Percentiles rank a stretch among this genome's conserved stretches.
Conservation (phyloP, 2,329 filamentous ascomycete species). For the Sporothrix protearum region DNA sequence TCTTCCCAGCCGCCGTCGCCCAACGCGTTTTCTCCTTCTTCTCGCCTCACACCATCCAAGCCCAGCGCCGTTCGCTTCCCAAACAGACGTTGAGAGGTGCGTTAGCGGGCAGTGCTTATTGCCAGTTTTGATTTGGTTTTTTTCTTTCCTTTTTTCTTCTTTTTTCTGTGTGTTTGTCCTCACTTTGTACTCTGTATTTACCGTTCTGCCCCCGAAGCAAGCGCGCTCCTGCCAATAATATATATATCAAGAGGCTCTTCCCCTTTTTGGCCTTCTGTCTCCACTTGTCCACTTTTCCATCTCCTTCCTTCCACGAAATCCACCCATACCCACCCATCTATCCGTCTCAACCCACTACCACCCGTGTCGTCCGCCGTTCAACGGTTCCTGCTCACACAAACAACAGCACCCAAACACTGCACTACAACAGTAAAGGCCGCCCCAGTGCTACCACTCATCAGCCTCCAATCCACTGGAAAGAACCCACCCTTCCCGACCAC, state of each 20-base stretch:
- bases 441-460: conserved; percentile 24
- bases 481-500: conserved; percentile 28
- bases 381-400: conserved; percentile 21
- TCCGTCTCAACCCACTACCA: conserved; percentile 24
- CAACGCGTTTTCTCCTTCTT: conserved; percentile 12
- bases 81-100: not conserved
- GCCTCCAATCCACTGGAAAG: conserved; percentile 24
- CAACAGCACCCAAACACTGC: not conserved
- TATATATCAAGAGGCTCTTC: conserved; percentile 25
- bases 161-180: conserved; percentile 11
- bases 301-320: conserved; percentile 17
- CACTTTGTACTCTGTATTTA: conserved; percentile 11
- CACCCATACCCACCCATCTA: conserved; percentile 20
- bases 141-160: conserved; percentile 18
- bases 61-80: not conserved
- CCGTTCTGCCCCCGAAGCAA: not conserved
- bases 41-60: conserved; percentile 19
- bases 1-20: not conserved
- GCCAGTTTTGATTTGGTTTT: not conserved
- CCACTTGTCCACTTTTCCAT: conserved; percentile 28
- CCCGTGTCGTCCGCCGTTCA: conserved; percentile 18
- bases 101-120: conserved; percentile 16
- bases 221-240: conserved; percentile 9
- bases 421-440: conserved; percentile 17
- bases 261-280: conserved; percentile 23